Conservation (phyloP, 2,329 filamentous ascomycete genomes). For the Verticillium longisporum region DNA sequence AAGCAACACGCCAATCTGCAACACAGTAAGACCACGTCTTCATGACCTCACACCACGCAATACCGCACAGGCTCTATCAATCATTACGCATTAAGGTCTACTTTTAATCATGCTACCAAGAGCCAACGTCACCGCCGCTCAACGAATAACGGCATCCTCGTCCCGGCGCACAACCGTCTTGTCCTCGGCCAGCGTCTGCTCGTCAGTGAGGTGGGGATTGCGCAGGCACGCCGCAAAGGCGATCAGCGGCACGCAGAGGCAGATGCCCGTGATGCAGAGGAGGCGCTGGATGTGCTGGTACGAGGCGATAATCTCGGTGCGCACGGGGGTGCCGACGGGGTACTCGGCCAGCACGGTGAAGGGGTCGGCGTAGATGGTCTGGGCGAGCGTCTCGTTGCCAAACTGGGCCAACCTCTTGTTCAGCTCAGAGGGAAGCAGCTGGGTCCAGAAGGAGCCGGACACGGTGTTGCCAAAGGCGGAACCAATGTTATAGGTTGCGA, state of each 20-base stretch:
- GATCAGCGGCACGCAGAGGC: slow-evolving; percentile 40
- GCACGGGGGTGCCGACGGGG: slow-evolving; percentile 34
- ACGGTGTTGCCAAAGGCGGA: slow-evolving; percentile 53
- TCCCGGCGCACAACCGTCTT: not conserved
- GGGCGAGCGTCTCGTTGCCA: slow-evolving; percentile 30
- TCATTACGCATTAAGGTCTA: not conserved
- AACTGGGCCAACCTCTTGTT: slow-evolving; percentile 14
- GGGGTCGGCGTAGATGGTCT: slow-evolving; percentile 25
- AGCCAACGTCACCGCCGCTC: not conserved
- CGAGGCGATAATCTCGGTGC: slow-evolving; percentile 31
- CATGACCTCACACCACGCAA: too few relatives aligned
- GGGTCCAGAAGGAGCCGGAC: slow-evolving; percentile 56
- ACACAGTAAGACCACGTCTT: too few relatives aligned
- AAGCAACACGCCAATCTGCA: too few relatives aligned
- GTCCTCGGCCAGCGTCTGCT: slow-evolving; percentile 34
- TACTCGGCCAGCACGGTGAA: slow-evolving; percentile 25
- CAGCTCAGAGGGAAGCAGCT: slow-evolving; percentile 44
- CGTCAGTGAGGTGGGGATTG: slow-evolving; percentile 37
- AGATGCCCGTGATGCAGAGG: slow-evolving; percentile 41
- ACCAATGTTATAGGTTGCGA: slow-evolving; percentile 57
- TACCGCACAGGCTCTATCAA: not conserved
- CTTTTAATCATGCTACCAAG: not conserved
- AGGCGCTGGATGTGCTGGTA: slow-evolving; percentile 41
- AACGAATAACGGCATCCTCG: not conserved
- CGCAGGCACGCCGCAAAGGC: slow-evolving; percentile 32